Conservation (phyloP, 768 basidiomycete species). For the Obba rivulosa region DNA sequence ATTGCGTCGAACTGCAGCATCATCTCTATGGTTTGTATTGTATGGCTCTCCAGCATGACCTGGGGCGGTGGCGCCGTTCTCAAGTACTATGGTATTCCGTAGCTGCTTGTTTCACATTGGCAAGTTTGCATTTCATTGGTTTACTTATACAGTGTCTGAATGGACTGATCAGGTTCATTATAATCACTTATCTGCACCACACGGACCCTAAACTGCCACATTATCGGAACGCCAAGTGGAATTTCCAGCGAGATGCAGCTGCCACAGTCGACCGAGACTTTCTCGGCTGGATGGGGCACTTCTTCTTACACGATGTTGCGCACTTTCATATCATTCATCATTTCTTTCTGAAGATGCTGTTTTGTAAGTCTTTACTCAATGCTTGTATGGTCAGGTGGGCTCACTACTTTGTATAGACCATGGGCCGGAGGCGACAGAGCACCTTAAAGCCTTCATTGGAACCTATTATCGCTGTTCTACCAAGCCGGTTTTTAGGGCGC, state of each 20-base stretch:
- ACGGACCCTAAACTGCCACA: conserved; percentile 49
- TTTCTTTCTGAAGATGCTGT: conserved; percentile 37
- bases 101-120: conserved; percentile 40
- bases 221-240: conserved; percentile 49
- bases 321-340: conserved; percentile 62
- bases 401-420: neutral
- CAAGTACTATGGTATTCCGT: conserved; percentile 26
- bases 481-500: neutral
- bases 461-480: neutral
- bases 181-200: conserved; percentile 59
- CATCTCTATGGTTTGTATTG: conserved; percentile 36
- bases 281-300: conserved; percentile 53
- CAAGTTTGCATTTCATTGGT: neutral
- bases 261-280: conserved; percentile 56
- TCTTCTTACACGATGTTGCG: conserved; percentile 59
- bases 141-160: too few relatives aligned
- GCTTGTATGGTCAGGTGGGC: neutral
- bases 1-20: conserved; percentile 56
- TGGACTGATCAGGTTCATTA: conserved; percentile 47
- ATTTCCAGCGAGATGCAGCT: conserved; percentile 50
- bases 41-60: conserved; percentile 29
- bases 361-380: conserved; percentile 17
- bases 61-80: conserved; percentile 35
- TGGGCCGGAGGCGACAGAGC: neutral
- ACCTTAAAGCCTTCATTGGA: neutral